Evolutionary conservation across 2,329 filamentous ascomycete genomes (phyloP), one percentile per base, ranked within the genome.

Genomic region (Paraconiothyrium brasiliense): DNA sequence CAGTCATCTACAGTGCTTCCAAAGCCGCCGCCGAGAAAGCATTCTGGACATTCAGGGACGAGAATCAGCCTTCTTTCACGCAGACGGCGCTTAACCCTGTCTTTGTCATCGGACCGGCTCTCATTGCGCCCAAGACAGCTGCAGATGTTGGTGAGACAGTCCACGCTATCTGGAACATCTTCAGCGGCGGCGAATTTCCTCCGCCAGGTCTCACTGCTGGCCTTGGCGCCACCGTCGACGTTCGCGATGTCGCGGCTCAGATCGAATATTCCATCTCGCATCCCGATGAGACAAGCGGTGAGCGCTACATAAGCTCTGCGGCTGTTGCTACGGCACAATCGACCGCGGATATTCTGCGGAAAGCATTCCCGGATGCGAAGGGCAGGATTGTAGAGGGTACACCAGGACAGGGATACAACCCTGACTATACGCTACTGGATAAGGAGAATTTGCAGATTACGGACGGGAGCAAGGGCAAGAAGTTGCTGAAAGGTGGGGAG

Each of bases 211-310:
- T 56, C 1, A 32, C 65, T 2, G 64, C 67, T 13, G 72, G 68
- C 5, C 63, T 73, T 0, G 71, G 65, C 2, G 71, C 71, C 9
- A 74, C 68, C 47, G 79, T 84, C 14, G 82, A 84, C 61, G 80
- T 84, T 0, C 75, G 81, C 5, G 82, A 84, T 59, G 81, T 84
- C 0, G 80, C 81, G 2, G 71, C 73, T 8, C 70, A 82, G 46
- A 71, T 81, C 14, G 67, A 79, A 2, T 82, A 77, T 67, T 71
- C 72, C 0, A 75, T 77, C 22, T 76, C 80, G 58, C 69, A 82
- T 35, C 68, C 78, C 0, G 66, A 73, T 0, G 64, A 76, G 46
- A 72, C 78, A 0, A 69, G 83, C 58, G 79, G 80, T 2, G 74
- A 84, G 67, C 71, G 82, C 9, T 84, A 80, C 61, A 73, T 84